Base-by-base conservation (phyloP, 345 rosid species). In the Aquilaria sinensis region DNA sequence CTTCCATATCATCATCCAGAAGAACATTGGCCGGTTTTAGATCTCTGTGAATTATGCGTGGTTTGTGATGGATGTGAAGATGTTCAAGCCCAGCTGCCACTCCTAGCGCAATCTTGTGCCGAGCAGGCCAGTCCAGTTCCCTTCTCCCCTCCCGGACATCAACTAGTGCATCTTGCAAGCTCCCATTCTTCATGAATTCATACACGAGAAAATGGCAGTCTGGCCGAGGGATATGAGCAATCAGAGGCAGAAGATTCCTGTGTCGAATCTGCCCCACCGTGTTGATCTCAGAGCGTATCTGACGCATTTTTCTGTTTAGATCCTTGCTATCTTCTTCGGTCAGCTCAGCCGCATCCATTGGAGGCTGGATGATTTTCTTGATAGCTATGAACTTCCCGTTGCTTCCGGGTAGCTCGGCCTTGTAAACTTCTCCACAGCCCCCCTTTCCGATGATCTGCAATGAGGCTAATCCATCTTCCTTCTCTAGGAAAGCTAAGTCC, bases 1-100 rank as follows among this genome's bases (percentile, higher is more conserved):
- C 96, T 72, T 87, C 97, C 92, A 87, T 82, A 64, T 85, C 84
- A 50, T 87, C 95, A 41, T 87, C 96, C 3, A 90, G 87, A 62
- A 90, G 89, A 58, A 90, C 53, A 30, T 90, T 90, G 3, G 90
- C 96, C 6, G 97, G 97, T 77, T 90, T 90, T 37, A 90, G 75
- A 75, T 90, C 96, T 67, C 96, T 71, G 57, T 90, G 97, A 66
- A 87, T 87, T 72, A 90, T 88, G 23, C 70, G 65, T 1, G 88
- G 88, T 53, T 46, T 79, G 11, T 81, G 92, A 50, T 70, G 69
- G 58, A 67, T 55, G 75, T 90, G 97, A 61, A 90, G 97, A 63
- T 90, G 85, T 72, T 90, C 96, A 6, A 87, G 92, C 60, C 92
- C 97, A 0, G 87, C 72, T 1, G 97, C 97, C 67, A 87, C 69